A percentile compares a stretch with the other conserved stretches of the same genome.
Evolutionary conservation across 305 asterid genomes (phyloP).

Genomic region (Coffea humblotiana): DNA sequence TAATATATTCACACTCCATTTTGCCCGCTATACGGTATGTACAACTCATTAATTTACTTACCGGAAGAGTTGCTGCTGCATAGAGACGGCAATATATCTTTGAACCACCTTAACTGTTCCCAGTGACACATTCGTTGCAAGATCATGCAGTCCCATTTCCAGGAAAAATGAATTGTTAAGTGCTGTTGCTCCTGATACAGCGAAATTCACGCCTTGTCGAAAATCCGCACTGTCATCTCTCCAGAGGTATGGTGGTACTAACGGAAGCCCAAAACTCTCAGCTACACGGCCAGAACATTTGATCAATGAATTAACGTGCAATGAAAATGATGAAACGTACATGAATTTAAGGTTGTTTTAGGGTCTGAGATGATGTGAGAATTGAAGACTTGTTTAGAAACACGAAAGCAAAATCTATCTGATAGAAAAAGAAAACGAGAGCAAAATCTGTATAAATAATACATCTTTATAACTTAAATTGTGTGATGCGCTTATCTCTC

Average conservation of each 20-base stretch:
- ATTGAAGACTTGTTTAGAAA: neutral
- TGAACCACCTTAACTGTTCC: too few species aligned
- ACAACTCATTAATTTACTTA: too few species aligned
- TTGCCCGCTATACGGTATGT: too few species aligned
- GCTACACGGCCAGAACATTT: slow-evolving; percentile 30
- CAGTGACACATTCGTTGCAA: too few species aligned
- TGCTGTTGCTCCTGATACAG: slow-evolving; percentile 63
- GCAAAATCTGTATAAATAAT: too few species aligned
- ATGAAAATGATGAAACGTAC: neutral
- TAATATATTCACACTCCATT: too few species aligned
- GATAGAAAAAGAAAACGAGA: neutral
- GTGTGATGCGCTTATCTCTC: neutral
- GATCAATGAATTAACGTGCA: neutral
- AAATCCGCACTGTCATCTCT: slow-evolving; percentile 25
- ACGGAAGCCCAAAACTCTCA: slow-evolving; percentile 50
- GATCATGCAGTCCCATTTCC: slow-evolving; percentile 28
- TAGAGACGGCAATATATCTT: too few species aligned
- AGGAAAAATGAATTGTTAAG: slow-evolving; percentile 32
- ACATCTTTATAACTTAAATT: too few species aligned
- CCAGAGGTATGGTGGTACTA: slow-evolving; percentile 42
- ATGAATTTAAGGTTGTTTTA: neutral
- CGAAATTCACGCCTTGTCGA: slow-evolving; percentile 54
- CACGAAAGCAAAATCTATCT: too few species aligned
- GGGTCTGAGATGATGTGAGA: neutral
- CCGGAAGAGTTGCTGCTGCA: too few species aligned